Percentiles rank a stretch among this genome's conserved stretches.
Conservation (phyloP, 805 yeast species). For the Metschnikowia similis region DNA sequence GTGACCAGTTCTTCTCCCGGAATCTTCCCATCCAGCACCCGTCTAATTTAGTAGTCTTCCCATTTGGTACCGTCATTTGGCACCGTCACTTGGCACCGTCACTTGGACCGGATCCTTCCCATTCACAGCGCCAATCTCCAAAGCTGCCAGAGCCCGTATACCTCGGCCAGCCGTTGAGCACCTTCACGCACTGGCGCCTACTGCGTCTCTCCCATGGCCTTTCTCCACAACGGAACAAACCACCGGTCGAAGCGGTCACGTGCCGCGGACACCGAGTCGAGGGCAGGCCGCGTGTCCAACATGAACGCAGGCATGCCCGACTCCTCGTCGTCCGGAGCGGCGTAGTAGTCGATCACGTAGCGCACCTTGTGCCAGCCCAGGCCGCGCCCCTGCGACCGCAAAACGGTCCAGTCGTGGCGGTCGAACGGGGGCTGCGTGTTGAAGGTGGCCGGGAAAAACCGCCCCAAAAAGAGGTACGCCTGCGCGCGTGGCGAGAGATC, state of each 20-base stretch:
- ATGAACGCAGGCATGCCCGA: constrained; percentile 88
- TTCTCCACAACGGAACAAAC: constrained; percentile 60
- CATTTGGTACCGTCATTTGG: too few relatives aligned
- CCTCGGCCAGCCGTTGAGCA: too few relatives aligned
- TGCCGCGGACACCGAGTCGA: constrained; percentile 63
- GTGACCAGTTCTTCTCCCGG: too few relatives aligned
- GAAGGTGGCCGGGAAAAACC: constrained; percentile 66
- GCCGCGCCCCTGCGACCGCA: constrained; percentile 50
- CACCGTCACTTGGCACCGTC: too few relatives aligned
- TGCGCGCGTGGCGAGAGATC: constrained; percentile 84
- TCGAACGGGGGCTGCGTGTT: constrained; percentile 88
- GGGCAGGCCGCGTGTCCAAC: constrained; percentile 93
- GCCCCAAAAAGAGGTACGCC: constrained; percentile 59
- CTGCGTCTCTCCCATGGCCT: constrained; percentile 57
- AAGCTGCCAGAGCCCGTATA: too few relatives aligned
- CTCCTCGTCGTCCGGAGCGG: constrained; percentile 86
- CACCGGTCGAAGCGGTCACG: constrained; percentile 67
- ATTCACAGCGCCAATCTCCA: too few relatives aligned
- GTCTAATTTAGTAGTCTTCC: too few relatives aligned
- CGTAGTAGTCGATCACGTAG: constrained; percentile 92
- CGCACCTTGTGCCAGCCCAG: constrained; percentile 66
- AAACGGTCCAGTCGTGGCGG: constrained; percentile 97
- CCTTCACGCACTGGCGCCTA: not conserved
- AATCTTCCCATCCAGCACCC: too few relatives aligned
- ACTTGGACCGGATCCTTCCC: too few relatives aligned